These are phyloP conservation scores for Phytophthora sojae DNA, from an alignment of 352 stramenopile genomes.

Conservation along the genomic window DNA sequence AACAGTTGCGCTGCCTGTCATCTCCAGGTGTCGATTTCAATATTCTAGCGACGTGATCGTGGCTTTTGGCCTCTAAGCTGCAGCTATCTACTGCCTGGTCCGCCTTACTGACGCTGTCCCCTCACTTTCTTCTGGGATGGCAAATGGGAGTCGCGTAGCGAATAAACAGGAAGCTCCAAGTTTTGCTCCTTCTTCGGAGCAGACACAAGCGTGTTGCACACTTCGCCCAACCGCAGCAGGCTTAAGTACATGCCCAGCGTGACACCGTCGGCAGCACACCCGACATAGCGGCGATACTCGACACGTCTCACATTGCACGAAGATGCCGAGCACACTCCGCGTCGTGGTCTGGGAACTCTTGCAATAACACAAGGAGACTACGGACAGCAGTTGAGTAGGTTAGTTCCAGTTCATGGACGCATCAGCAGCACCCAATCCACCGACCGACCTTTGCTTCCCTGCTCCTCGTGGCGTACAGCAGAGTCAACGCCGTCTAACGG, in stretches of 20 bases:
- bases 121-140: slow-evolving; percentile 21
- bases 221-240: slow-evolving; percentile 27
- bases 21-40: slow-evolving; percentile 26
- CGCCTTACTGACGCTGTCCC: background rate
- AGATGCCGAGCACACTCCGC: slow-evolving; percentile 45
- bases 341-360: slow-evolving; percentile 43
- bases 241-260: slow-evolving; percentile 43
- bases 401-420: background rate
- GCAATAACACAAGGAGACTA: slow-evolving; percentile 43
- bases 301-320: slow-evolving; percentile 61
- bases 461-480: slow-evolving; percentile 22
- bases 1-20: too few relatives aligned
- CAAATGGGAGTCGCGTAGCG: slow-evolving; percentile 8
- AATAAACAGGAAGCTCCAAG: slow-evolving; percentile 15
- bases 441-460: slow-evolving; percentile 23
- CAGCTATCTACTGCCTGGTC: background rate
- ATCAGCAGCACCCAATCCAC: background rate
- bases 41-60: slow-evolving; percentile 12
- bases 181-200: slow-evolving; percentile 2
- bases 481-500: slow-evolving; percentile 40
- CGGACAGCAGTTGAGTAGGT: background rate
- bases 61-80: background rate
- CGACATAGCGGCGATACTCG: slow-evolving; percentile 53
- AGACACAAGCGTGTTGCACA: slow-evolving; percentile 13
- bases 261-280: slow-evolving; percentile 59